A percentile compares a stretch with the other conserved stretches of the same genome.
These are phyloP conservation scores for Mortierella claussenii DNA, from an alignment of 192 early-diverging fungal genomes.

Conservation along the genomic window DNA sequence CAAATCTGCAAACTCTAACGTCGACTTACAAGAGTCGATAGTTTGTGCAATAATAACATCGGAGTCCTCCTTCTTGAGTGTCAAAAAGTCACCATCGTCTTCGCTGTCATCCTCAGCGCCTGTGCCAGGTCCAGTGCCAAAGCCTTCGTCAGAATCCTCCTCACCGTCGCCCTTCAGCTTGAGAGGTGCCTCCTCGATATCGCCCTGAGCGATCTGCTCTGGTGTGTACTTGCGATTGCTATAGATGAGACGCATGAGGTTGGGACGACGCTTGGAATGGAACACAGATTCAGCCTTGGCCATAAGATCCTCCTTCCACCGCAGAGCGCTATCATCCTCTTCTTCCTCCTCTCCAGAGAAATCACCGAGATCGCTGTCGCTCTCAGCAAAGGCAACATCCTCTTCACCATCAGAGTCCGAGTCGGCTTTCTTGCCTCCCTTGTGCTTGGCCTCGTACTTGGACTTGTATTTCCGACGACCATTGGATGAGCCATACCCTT, in stretches of 20 bases:
- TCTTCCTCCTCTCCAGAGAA: slow-evolving; percentile 52
- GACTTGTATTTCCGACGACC: slow-evolving; percentile 44
- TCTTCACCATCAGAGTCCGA: slow-evolving; percentile 62
- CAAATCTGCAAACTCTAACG: slow-evolving; percentile 64
- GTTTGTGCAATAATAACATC: slow-evolving; percentile 33
- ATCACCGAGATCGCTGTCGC: slow-evolving; percentile 77
- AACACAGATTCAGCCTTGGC: slow-evolving; percentile 71
- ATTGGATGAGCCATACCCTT: slow-evolving; percentile 48
- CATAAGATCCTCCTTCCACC: slow-evolving; percentile 78
- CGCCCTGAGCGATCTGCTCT: slow-evolving; percentile 58
- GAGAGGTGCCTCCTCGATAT: slow-evolving; percentile 45
- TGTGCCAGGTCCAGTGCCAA: slow-evolving; percentile 57
- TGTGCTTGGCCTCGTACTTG: slow-evolving; percentile 49
- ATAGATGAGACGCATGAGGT: slow-evolving; percentile 93
- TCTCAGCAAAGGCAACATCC: slow-evolving; percentile 71
- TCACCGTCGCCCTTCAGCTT: slow-evolving; percentile 31
- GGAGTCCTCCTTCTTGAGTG: slow-evolving; percentile 54
- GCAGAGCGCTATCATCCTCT: slow-evolving; percentile 60
- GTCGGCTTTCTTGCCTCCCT: slow-evolving; percentile 49
- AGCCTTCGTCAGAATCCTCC: slow-evolving; percentile 54
- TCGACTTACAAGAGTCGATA: slow-evolving; percentile 80
- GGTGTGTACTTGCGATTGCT: slow-evolving; percentile 61
- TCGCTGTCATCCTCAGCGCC: slow-evolving; percentile 55
- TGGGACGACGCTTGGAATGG: slow-evolving; percentile 69
- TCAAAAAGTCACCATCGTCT: slow-evolving; percentile 72